These are phyloP conservation scores for Aaosphaeria pasadenensis DNA, from an alignment of 2,329 filamentous ascomycete genomes.

Conservation along the genomic window DNA sequence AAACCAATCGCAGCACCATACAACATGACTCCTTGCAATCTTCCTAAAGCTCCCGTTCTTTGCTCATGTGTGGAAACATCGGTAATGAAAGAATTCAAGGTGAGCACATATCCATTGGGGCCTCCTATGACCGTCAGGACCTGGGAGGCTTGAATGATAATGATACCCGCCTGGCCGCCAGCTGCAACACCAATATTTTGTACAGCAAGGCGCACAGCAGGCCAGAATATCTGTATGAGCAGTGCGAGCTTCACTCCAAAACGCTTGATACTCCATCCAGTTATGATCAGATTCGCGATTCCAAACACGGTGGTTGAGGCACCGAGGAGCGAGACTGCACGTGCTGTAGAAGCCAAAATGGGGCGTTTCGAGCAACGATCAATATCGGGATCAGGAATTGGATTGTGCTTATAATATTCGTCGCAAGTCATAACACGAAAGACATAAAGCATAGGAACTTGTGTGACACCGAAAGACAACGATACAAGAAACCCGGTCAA, in stretches of 20 bases:
- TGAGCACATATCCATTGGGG: conserved; percentile 65
- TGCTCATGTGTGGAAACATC: conserved; percentile 60
- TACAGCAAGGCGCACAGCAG: conserved; percentile 60
- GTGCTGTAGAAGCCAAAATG: conserved; percentile 64
- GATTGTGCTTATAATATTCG: conserved; percentile 61
- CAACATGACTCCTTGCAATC: conserved; percentile 65
- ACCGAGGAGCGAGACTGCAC: conserved; percentile 62
- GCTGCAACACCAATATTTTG: conserved; percentile 64
- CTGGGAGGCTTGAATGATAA: conserved; percentile 66
- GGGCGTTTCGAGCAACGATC: conserved; percentile 60
- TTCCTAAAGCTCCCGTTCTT: conserved; percentile 63
- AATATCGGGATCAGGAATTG: conserved; percentile 41
- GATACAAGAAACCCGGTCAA: neutral
- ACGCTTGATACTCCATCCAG: conserved; percentile 64
- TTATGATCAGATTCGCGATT: conserved; percentile 64
- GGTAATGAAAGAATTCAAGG: conserved; percentile 66
- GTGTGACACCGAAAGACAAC: neutral
- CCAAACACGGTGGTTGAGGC: conserved; percentile 68
- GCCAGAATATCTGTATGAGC: conserved; percentile 61
- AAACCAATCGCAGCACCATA: conserved; percentile 64
- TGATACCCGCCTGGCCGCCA: conserved; percentile 61
- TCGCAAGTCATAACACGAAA: conserved; percentile 73
- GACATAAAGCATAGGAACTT: conserved; percentile 50
- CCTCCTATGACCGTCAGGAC: conserved; percentile 67
- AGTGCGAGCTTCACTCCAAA: conserved; percentile 64